Percentiles rank a stretch among this genome's conserved stretches.
phyloP scores from a whole-genome alignment of 78 protist species.

The Dictyostelium firmibasis region DNA sequence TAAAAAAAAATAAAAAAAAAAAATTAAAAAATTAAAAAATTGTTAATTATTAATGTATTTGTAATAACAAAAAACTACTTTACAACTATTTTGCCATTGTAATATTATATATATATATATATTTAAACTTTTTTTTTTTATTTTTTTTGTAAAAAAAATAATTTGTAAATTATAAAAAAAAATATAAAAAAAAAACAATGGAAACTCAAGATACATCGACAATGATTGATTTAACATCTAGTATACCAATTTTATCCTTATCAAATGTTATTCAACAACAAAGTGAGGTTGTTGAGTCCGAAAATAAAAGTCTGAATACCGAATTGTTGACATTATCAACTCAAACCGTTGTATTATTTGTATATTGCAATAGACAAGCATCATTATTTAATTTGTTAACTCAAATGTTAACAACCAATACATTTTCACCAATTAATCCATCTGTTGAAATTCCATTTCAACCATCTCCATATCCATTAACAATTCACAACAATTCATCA shows the following conservation, averaged over 20 bases:
- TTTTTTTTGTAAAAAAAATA: not conserved
- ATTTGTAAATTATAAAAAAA: not conserved
- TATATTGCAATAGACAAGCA: constrained; percentile 51
- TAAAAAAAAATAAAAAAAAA: not conserved
- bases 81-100: not conserved
- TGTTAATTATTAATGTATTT: not conserved
- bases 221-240: not conserved
- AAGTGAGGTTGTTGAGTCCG: not conserved
- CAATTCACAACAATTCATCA: not conserved
- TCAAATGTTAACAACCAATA: constrained; percentile 71
- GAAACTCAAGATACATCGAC: not conserved
- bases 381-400: constrained; percentile 42
- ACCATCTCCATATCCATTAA: constrained; percentile 25
- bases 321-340: constrained; percentile 23
- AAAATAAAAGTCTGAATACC: not conserved
- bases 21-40: not conserved
- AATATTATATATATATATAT: not conserved
- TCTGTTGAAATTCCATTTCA: constrained; percentile 16
- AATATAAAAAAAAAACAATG: not conserved
- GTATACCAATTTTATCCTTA: not conserved
- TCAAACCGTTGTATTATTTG: constrained; percentile 58
- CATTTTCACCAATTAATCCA: constrained; percentile 47
- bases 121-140: not conserved
- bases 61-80: not conserved
- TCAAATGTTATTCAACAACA: not conserved